Evolutionary conservation across 805 yeast species (phyloP).

Genomic region (Saccharomyces jurei): DNA sequence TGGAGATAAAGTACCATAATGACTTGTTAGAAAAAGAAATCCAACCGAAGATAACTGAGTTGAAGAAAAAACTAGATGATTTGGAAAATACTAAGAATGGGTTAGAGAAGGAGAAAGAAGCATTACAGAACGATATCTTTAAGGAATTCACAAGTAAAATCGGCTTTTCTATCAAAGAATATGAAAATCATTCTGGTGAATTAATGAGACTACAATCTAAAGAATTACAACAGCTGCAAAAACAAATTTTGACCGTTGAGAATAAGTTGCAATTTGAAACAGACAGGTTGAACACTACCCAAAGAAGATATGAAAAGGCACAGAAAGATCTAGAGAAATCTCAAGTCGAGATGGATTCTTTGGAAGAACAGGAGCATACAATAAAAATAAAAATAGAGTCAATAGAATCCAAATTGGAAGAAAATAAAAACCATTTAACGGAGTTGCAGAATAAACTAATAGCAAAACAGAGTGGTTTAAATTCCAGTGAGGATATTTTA

Average conservation of each 20-base stretch:
- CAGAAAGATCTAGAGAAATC: constrained; percentile 33
- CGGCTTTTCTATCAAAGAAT: constrained; percentile 55
- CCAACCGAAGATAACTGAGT: constrained; percentile 18
- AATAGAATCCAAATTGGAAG: constrained; percentile 36
- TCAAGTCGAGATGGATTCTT: constrained; percentile 27
- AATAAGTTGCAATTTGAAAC: constrained; percentile 58
- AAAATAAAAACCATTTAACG: constrained; percentile 31
- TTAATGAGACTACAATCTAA: constrained; percentile 46
- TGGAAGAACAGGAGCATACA: constrained; percentile 29
- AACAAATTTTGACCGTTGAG: constrained; percentile 52
- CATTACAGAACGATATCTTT: constrained; percentile 41
- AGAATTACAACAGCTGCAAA: constrained; percentile 52
- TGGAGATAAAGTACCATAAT: constrained; percentile 46
- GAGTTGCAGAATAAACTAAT: constrained; percentile 28
- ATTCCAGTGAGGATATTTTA: constrained; percentile 42
- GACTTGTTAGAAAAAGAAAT: constrained; percentile 26
- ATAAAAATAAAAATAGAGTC: constrained; percentile 31
- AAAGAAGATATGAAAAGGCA: constrained; percentile 38
- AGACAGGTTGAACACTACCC: constrained; percentile 49
- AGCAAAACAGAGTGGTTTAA: constrained; percentile 29
- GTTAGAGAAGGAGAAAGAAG: constrained; percentile 25
- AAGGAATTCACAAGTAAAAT: constrained; percentile 45
- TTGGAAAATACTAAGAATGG: constrained; percentile 21
- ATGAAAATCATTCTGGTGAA: constrained; percentile 61
- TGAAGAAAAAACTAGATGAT: constrained; percentile 18